Base-by-base conservation (phyloP, 1,284 basidiomycete genomes). In the Sanghuangporus baumii region DNA sequence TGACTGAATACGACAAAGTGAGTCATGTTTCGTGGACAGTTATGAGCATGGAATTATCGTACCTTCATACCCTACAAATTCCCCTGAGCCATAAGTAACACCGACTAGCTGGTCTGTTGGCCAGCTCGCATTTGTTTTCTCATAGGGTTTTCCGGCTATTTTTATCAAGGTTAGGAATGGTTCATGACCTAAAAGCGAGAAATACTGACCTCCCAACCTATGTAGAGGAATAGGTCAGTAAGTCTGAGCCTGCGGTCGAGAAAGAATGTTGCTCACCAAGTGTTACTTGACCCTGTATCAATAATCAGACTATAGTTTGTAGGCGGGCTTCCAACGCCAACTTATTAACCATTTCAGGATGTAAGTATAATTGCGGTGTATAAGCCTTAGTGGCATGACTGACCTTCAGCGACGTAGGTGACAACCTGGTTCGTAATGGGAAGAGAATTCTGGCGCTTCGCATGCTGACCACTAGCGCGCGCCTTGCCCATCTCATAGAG, bases 241-340 rank as follows among this genome's bases (percentile, higher is more conserved):
- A 37, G 23, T 23, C 2, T 23, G 23, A 23, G 23, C 23, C 23
- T 23, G 23, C 23, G 23, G 23, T 23, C 23, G 23, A 23, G 23
- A 23, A 23, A 23, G 2, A 23, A 23, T 23, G 23, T 23, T 23
- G 2, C 66, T 66, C 23, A 67, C 67, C 67, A 68, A 16, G 67
- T 68, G 43, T 68, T 68, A 8, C 65, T 66, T 14, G 61, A 62
- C n/a, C 67, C 67, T 2, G 65, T 68, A 55, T 68, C 67, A 20
- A 68, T 62, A 47, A 67, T 38, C 11, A 68, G 59, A 37, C 48
- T 50, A 52, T 67, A 63, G 11, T 54, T 43, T 11, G 64, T 67
- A 18, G 64, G 34, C 6, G 66, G 66, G 38, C 34, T 67, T 7
- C 66, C 66, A 18, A 67, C 64, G 18, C 64, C 64, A 47, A 67